Evolutionary conservation across 108 stramenopile genomes (phyloP).

Genomic region (Cyclotella atomus): DNA sequence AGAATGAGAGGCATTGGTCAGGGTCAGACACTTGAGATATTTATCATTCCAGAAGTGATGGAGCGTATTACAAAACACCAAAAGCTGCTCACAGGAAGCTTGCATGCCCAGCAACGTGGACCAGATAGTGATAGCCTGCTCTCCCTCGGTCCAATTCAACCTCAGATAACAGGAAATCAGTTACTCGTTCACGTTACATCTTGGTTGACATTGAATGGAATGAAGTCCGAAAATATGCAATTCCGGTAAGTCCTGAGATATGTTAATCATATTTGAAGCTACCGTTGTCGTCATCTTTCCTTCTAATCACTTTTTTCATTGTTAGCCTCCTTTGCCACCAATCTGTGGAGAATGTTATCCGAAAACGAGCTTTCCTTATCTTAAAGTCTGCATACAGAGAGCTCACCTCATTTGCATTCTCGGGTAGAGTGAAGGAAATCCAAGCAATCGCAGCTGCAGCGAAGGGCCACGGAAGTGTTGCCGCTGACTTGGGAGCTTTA

Average conservation of each 20-base stretch:
- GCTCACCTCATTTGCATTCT: slow-evolving; percentile 87
- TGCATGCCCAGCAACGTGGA: slow-evolving; percentile 27
- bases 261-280: neutral
- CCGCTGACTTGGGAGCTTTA: slow-evolving; percentile 67
- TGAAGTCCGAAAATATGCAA: slow-evolving; percentile 97
- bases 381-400: slow-evolving; percentile 78
- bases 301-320: neutral
- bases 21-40: slow-evolving; percentile 92
- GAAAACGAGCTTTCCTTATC: slow-evolving; percentile 89
- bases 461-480: slow-evolving; percentile 57
- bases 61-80: slow-evolving; percentile 74
- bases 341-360: slow-evolving; percentile 93
- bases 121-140: slow-evolving; percentile 58
- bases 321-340: slow-evolving; percentile 75
- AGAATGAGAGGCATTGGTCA: slow-evolving; percentile 96
- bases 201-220: slow-evolving; percentile 98
- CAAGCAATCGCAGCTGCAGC: slow-evolving; percentile 62
- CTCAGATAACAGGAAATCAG: slow-evolving; percentile 25
- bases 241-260: slow-evolving; percentile 86
- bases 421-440: slow-evolving; percentile 84
- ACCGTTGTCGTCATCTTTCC: neutral
- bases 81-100: slow-evolving; percentile 37
- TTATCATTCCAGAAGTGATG: slow-evolving; percentile 93
- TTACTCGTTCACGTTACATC: slow-evolving; percentile 92
- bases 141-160: slow-evolving; percentile 43